phyloP scores from a whole-genome alignment of 768 basidiomycete species.

The Agaricus sinodeliciosus region DNA sequence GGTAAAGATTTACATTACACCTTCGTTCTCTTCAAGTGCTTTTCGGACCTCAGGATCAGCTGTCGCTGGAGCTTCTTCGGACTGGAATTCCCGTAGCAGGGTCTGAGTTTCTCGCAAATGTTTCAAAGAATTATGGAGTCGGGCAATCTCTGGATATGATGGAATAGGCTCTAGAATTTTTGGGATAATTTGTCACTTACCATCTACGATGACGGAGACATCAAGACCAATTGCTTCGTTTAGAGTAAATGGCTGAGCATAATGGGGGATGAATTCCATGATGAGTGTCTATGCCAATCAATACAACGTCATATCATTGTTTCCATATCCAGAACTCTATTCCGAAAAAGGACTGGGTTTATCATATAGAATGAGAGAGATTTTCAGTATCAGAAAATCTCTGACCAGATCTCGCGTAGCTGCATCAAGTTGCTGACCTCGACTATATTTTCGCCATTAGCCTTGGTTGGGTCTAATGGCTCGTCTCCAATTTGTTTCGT shows the following conservation, averaged over 20 bases:
- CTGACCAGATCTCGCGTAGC: conserved; percentile 65
- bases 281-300: not conserved
- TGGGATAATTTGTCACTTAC: conserved; percentile 17
- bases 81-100: conserved; percentile 42
- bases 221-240: conserved; percentile 59
- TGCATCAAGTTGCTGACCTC: conserved; percentile 57
- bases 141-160: conserved; percentile 54
- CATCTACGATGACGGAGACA: conserved; percentile 63
- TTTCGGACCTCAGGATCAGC: conserved; percentile 51
- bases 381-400: conserved; percentile 48
- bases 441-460: conserved; percentile 37
- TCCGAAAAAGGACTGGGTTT: conserved; percentile 1
- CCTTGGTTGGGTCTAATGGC: conserved; percentile 21
- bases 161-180: conserved; percentile 2
- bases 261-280: conserved; percentile 65
- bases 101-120: conserved; percentile 60
- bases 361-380: not conserved
- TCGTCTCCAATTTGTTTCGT: conserved; percentile 40
- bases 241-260: conserved; percentile 71
- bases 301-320: not conserved
- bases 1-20: conserved; percentile 49
- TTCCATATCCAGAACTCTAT: not conserved
- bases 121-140: conserved; percentile 64
- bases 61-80: conserved; percentile 16
- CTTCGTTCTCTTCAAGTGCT: conserved; percentile 66